These are phyloP conservation scores for Desmodesmus armatus DNA, from an alignment of 139 green algal species.

Conservation along the genomic window DNA sequence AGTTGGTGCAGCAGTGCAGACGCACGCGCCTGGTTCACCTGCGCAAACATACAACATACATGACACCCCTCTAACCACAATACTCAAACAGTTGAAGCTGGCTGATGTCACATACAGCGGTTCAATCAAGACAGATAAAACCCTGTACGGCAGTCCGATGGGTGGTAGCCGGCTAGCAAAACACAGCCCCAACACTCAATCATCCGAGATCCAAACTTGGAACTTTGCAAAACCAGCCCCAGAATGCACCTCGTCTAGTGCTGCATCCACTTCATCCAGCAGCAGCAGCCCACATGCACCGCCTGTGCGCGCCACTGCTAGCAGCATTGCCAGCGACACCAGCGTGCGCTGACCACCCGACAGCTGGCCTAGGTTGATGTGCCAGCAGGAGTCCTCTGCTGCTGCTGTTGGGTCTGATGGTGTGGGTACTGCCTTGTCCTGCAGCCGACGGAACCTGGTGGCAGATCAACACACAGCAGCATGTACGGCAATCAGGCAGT, in stretches of 20 bases:
- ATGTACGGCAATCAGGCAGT: background rate
- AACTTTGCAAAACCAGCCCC: too few relatives aligned
- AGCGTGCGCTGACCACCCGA: slow-evolving; percentile 74
- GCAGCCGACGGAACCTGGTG: background rate
- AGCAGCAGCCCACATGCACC: slow-evolving; percentile 50
- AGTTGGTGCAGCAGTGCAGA: slow-evolving; percentile 17
- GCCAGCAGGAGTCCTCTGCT: slow-evolving; percentile 14
- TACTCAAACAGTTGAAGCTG: too few relatives aligned
- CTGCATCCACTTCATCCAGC: slow-evolving; percentile 72
- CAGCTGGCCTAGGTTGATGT: slow-evolving; percentile 51
- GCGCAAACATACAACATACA: too few relatives aligned
- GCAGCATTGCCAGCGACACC: slow-evolving; percentile 67
- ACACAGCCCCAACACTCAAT: too few relatives aligned
- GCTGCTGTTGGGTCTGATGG: slow-evolving; percentile 1
- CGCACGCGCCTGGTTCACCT: slow-evolving; percentile 60
- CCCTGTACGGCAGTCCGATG: too few relatives aligned
- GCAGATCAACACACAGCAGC: background rate
- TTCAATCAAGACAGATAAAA: too few relatives aligned
- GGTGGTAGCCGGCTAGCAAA: too few relatives aligned
- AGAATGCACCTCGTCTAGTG: too few relatives aligned
- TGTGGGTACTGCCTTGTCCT: background rate
- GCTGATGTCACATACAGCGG: too few relatives aligned
- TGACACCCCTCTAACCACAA: too few relatives aligned
- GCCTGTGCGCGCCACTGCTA: slow-evolving; percentile 51
- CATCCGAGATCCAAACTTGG: too few relatives aligned